A percentile compares a stretch with the other conserved stretches of the same genome.
Evolutionary conservation across 768 basidiomycete species (phyloP).

Genomic region (Termitomyces eurrhizus): DNA sequence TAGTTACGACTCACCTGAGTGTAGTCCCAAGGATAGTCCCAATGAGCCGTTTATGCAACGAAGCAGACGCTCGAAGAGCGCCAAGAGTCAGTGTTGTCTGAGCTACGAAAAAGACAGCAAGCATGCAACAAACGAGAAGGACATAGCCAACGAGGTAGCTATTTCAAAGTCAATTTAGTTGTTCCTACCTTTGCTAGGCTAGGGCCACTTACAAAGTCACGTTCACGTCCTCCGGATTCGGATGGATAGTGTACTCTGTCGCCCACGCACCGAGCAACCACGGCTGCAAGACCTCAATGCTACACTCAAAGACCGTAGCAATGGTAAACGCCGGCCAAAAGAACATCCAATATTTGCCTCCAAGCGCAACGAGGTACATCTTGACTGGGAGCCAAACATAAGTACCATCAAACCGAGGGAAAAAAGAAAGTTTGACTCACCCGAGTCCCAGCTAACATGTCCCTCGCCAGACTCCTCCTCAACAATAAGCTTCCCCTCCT

Average conservation of each 20-base stretch:
- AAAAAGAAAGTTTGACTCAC: conserved; percentile 15
- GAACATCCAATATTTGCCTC: conserved; percentile 28
- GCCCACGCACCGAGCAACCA: conserved; percentile 45
- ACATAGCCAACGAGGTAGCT: conserved; percentile 46
- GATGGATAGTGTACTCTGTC: conserved; percentile 31
- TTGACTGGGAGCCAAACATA: conserved; percentile 19
- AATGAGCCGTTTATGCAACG: conserved; percentile 47
- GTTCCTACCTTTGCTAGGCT: not conserved
- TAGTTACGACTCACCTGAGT: conserved; percentile 36
- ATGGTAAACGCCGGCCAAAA: conserved; percentile 29
- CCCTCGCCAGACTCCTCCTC: conserved; percentile 61
- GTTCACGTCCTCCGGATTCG: conserved; percentile 25
- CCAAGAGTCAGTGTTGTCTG: conserved; percentile 40
- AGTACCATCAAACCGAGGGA: not conserved
- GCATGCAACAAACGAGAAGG: conserved; percentile 25
- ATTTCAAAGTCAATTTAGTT: not conserved
- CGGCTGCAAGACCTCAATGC: conserved; percentile 25
- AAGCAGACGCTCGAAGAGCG: conserved; percentile 45
- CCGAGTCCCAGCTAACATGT: conserved; percentile 48
- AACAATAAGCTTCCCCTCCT: conserved; percentile 54
- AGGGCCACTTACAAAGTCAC: conserved; percentile 29
- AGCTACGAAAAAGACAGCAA: conserved; percentile 25
- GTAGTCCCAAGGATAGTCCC: conserved; percentile 54
- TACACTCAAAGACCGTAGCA: conserved; percentile 18
- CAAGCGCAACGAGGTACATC: conserved; percentile 33